These are phyloP conservation scores for Ajuga chamaepitys DNA, from an alignment of 257 asterid species.

Conservation along the genomic window DNA sequence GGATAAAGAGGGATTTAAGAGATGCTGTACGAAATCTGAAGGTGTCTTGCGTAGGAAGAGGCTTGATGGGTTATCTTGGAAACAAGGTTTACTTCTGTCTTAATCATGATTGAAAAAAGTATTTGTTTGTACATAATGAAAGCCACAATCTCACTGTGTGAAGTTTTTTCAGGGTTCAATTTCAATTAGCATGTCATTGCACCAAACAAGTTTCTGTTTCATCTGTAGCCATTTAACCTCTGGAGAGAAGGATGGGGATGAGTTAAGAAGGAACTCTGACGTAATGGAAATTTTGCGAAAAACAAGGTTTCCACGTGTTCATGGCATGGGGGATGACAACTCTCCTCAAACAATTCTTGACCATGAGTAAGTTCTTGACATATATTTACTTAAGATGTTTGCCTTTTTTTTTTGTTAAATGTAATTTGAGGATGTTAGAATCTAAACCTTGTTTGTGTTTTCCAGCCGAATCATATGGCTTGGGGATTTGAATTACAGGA, in stretches of 20 bases:
- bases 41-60: conserved; percentile 97
- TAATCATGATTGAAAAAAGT: background rate
- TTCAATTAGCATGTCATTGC: conserved; percentile 95
- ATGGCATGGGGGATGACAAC: conserved; percentile 52
- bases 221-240: conserved; percentile 92
- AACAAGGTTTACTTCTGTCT: conserved; percentile 58
- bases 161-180: conserved; percentile 80
- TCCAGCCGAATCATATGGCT: conserved; percentile 93
- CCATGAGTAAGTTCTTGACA: conserved; percentile 57
- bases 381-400: background rate
- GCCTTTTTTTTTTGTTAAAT: background rate
- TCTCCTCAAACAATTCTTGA: conserved; percentile 94
- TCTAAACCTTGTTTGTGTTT: conserved; percentile 1
- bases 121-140: background rate
- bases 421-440: background rate
- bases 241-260: conserved; percentile 97
- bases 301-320: conserved; percentile 92
- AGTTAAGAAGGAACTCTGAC: conserved; percentile 85
- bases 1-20: conserved; percentile 75
- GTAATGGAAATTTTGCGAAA: conserved; percentile 94
- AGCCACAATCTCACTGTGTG: conserved; percentile 2
- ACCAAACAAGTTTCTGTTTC: conserved; percentile 99
- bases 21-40: conserved; percentile 69
- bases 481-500: conserved; percentile 91
- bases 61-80: conserved; percentile 98